Base-by-base conservation (phyloP, 768 basidiomycete species). In the Boletus rex-veris region DNA sequence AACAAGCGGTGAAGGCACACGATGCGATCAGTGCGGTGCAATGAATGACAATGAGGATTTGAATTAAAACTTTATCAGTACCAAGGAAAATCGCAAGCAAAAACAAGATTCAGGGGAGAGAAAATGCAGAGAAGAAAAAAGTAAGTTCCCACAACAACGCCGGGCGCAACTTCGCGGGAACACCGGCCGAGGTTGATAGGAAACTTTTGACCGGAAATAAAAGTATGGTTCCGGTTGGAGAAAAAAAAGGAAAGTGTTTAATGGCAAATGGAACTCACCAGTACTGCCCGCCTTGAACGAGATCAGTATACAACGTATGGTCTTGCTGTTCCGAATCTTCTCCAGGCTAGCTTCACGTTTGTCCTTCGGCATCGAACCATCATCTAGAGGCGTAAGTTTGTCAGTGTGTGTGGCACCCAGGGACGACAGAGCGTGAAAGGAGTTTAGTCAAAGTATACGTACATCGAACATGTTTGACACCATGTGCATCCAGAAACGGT, bases 251-350 rank as follows among this genome's bases (percentile, higher is more conserved):
- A 38, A 16, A 38, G 3, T 7, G 37, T 38, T 18, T 2, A 28
- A 36, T 36, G 35, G 16, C 37, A 16, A n/a, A 43, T 26, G 28
- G 11, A 33, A 71, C 76, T 49, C 62, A 90, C 92, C 92, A n/a
- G 89, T 92, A 64, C 90, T 90, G 5, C 94, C 94, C 28, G 94
- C 93, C 69, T 95, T 97, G 81, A 98, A 95, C 0, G 93, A 97
- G 58, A 98, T 94, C 58, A 99, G 73, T 56, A 98, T 97, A 40
- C 96, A 85, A 31, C 80, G 80, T 11, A 78, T 83, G 15, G 62
- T 74, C 26, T 70, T 68, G 66, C 80, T 82, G 16, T 58, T 81
- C 64, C 80, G 82, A 70, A 99, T 93, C 60, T 80, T 82, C 35
- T 84, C 75, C 40, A 98, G 70, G 5, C 90, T 80, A 15, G 76